A percentile compares a stretch with the other conserved stretches of the same genome.
Evolutionary conservation across 495 filamentous ascomycete species (phyloP).

Genomic region (Sabuloglossum arenarium): DNA sequence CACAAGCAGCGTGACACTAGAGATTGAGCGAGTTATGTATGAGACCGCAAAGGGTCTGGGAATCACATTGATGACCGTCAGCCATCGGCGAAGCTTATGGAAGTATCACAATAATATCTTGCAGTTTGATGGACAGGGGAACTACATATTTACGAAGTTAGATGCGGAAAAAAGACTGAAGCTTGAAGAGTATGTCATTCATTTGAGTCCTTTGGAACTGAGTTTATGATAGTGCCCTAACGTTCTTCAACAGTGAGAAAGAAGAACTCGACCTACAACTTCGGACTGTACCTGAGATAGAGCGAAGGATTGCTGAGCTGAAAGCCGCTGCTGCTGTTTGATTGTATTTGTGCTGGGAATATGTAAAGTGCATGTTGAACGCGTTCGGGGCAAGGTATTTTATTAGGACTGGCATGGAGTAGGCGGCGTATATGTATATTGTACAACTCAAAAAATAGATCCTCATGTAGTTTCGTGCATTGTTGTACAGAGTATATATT

Average conservation of each 20-base stretch:
- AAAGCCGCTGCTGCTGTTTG: constrained; percentile 14
- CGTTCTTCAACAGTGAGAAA: constrained; percentile 39
- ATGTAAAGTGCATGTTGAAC: too few relatives aligned
- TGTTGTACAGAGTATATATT: too few relatives aligned
- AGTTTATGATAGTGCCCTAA: background rate
- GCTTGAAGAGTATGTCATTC: constrained; percentile 55
- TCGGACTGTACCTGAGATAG: constrained; percentile 65
- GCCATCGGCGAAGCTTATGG: constrained; percentile 80
- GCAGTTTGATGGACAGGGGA: constrained; percentile 89
- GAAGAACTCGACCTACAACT: constrained; percentile 80
- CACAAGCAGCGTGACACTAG: constrained; percentile 77
- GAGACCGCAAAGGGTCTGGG: constrained; percentile 79
- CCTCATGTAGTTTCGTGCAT: too few relatives aligned
- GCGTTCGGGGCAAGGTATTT: too few relatives aligned
- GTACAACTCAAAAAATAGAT: too few relatives aligned
- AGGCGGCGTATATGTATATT: too few relatives aligned
- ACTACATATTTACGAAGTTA: constrained; percentile 73
- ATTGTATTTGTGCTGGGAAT: background rate
- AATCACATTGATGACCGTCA: constrained; percentile 92
- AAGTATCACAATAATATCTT: constrained; percentile 85
- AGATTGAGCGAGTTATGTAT: constrained; percentile 92
- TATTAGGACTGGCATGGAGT: too few relatives aligned
- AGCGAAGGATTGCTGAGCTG: constrained; percentile 67
- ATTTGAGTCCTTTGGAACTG: background rate
- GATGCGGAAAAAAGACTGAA: constrained; percentile 72